phyloP scores from a whole-genome alignment of 2,329 filamentous ascomycete species.

The Phaeophleospora eucalypticola region DNA sequence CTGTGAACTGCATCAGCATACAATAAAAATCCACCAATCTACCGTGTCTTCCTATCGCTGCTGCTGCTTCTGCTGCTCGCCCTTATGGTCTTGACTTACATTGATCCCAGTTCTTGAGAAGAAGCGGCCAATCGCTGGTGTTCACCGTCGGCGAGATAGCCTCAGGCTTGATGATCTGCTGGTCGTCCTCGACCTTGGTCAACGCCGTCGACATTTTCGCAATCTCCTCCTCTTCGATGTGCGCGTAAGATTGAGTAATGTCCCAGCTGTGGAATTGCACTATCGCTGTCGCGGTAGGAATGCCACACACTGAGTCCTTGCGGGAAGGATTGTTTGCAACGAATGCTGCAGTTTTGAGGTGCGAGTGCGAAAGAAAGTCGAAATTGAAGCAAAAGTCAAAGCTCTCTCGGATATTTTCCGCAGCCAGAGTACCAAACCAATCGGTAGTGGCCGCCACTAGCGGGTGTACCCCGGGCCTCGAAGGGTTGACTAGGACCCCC shows the following conservation, averaged over 20 bases:
- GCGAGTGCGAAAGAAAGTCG: not conserved
- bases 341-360: not conserved
- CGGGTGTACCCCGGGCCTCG: too few relatives aligned
- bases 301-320: constrained; percentile 13
- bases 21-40: too few relatives aligned
- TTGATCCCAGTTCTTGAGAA: constrained; percentile 94
- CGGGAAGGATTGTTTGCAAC: constrained; percentile 8
- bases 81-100: too few relatives aligned
- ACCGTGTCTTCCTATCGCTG: not conserved
- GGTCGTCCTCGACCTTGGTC: constrained; percentile 48
- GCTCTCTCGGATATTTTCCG: too few relatives aligned
- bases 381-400: not conserved
- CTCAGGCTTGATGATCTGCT: constrained; percentile 91
- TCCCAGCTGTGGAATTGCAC: constrained; percentile 11
- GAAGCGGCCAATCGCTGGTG: constrained; percentile 85
- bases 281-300: constrained; percentile 12
- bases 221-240: not conserved
- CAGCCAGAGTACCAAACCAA: too few relatives aligned
- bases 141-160: constrained; percentile 71
- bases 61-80: not conserved
- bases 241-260: not conserved
- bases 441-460: too few relatives aligned
- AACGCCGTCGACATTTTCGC: constrained; percentile 27
- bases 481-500: too few relatives aligned
- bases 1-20: constrained; percentile 42